Evolutionary conservation across 805 yeast species (phyloP).

Genomic region (Lipomyces lipofer): DNA sequence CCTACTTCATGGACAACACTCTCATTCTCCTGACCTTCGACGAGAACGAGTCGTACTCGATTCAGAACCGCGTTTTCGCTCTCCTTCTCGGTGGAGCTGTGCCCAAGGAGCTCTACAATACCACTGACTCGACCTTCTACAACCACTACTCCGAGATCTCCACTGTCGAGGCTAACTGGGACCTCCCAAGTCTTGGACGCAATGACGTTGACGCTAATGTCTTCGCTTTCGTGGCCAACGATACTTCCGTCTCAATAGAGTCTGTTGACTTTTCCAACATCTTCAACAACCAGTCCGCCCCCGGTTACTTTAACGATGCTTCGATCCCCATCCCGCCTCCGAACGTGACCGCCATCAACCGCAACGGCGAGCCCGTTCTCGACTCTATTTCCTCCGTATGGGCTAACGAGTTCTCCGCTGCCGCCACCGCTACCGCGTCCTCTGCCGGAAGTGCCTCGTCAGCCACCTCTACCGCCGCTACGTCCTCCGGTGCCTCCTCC

Average conservation of each 20-base stretch:
- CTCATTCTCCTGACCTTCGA: conserved; percentile 53
- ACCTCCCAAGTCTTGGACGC: conserved; percentile 52
- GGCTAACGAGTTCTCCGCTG: conserved; percentile 34
- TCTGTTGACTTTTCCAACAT: conserved; percentile 17
- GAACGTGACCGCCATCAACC: conserved; percentile 42
- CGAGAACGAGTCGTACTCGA: conserved; percentile 48
- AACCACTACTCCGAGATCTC: conserved; percentile 55
- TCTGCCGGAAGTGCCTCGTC: conserved; percentile 20
- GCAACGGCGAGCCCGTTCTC: conserved; percentile 42
- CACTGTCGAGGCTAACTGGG: conserved; percentile 54
- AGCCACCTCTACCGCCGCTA: conserved; percentile 12
- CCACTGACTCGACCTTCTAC: conserved; percentile 51
- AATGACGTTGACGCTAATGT: conserved; percentile 54
- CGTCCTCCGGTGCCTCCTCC: conserved; percentile 5
- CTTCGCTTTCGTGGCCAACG: conserved; percentile 46
- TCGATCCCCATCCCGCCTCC: conserved; percentile 42
- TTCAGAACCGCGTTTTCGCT: conserved; percentile 49
- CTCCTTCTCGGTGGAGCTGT: conserved; percentile 52
- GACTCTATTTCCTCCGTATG: conserved; percentile 41
- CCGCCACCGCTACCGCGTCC: conserved; percentile 20
- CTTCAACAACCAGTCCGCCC: conserved; percentile 28
- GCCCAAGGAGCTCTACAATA: conserved; percentile 46
- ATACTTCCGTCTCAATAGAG: conserved; percentile 29
- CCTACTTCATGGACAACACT: conserved; percentile 50
- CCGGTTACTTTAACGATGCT: conserved; percentile 28